Conservation (phyloP, 1,284 basidiomycete genomes). For the Acaromyces ingoldii region DNA sequence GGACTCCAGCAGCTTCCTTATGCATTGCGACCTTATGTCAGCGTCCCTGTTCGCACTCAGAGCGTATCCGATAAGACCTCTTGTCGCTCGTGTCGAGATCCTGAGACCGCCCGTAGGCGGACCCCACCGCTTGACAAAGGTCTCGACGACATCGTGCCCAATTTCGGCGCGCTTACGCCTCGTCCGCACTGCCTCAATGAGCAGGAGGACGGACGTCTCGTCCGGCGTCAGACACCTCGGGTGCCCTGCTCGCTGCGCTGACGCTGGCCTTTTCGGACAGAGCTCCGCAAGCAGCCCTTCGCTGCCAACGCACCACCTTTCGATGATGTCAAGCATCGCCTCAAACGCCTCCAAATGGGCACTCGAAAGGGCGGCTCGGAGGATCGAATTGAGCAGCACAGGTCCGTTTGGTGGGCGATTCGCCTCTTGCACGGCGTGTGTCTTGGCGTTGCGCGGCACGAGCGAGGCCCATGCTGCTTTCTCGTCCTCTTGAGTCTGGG, state of each 20-base stretch:
- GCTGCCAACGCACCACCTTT: conserved; percentile 1
- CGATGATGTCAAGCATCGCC: not conserved
- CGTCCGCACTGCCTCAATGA: conserved; percentile 14
- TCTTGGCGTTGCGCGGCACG: too few species aligned
- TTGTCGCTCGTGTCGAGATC: too few species aligned
- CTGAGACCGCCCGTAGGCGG: too few species aligned
- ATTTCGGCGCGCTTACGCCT: conserved; percentile 11
- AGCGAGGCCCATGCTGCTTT: too few species aligned
- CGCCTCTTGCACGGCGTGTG: not conserved
- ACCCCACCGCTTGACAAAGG: not conserved
- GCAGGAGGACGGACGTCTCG: conserved; percentile 3
- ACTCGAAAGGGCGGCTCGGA: not conserved
- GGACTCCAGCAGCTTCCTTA: not conserved
- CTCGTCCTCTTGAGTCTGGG: too few species aligned
- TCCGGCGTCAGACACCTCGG: conserved; percentile 9
- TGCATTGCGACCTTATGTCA: not conserved
- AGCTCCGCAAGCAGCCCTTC: not conserved
- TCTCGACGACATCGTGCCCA: not conserved
- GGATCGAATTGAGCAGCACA: not conserved
- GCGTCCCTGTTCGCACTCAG: too few species aligned
- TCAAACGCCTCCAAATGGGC: not conserved
- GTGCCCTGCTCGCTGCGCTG: not conserved
- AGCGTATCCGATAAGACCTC: not conserved
- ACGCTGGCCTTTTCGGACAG: not conserved
- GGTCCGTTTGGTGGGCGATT: not conserved